Evolutionary conservation across 2,329 filamentous ascomycete genomes (phyloP), one percentile per base, ranked within the genome.

Genomic region (Venturia oleaginea): DNA sequence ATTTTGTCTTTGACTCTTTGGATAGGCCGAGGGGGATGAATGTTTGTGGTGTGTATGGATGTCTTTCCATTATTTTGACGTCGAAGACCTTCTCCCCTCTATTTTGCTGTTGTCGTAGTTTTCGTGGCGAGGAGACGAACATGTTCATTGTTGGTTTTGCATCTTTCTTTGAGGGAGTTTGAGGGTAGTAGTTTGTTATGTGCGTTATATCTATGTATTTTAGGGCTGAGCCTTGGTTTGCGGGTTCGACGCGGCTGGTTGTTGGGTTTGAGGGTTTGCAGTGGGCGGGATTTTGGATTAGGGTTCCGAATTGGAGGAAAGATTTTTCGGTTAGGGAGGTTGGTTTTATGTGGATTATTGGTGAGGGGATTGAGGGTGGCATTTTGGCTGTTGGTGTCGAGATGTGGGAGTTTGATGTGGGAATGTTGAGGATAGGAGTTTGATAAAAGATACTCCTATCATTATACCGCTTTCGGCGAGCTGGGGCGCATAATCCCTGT

Each of bases 1-100:
- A 97, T 27, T 80, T 77, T 13, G 80, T 79, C 63, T 74, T 69
- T 63, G 81, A 76, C n/a, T 77, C 76, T 13, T 76, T 70, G 1
- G 76, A 79, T 34, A 86, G 70, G 42, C 84, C 84, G 61, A 97
- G 79, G 0, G 94, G 94, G 54, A 90, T 83, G 75, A 99, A 97
- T 0, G 92, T 96, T 78, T 99, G 94, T 1, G 90, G 90, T 1
- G 94, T 97, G 76, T 87, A 97, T 0, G 94, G 93, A 76, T 99
- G 94, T 46, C 94, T 83, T 75, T 99, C 94, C 37, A 97, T 84
- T 65, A 96, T 84, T 24, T 77, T 76, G 63, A 97, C 82, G 57
- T 83, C 79, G 72, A 96, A 90, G 4, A 83, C 48, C 46, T 60
- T 11, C 67, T 72, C 71, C 48, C 72, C 67, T 61, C 86, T 86